Evolutionary conservation across 2,329 filamentous ascomycete species (phyloP).

Genomic region (Rosellinia necatrix): DNA sequence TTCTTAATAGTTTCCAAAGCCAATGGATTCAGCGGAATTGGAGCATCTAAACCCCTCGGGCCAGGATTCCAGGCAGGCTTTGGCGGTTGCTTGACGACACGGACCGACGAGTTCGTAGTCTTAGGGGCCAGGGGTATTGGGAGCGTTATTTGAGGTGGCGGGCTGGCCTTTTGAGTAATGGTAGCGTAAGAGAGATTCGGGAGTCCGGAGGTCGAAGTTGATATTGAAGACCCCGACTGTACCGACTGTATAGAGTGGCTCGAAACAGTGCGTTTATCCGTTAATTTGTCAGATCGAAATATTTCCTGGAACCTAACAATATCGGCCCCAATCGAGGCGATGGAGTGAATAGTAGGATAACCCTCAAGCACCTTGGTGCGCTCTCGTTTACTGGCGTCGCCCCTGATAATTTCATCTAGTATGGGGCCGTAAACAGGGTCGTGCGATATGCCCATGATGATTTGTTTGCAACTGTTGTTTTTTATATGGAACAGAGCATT

Average conservation of each 20-base stretch:
- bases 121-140: slow-evolving; percentile 45
- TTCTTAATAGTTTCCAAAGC: slow-evolving; percentile 61
- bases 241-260: slow-evolving; percentile 28
- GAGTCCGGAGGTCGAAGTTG: slow-evolving; percentile 30
- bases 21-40: slow-evolving; percentile 51
- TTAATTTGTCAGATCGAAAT: slow-evolving; percentile 60
- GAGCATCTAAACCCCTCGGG: slow-evolving; percentile 58
- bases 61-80: slow-evolving; percentile 57
- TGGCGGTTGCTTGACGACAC: slow-evolving; percentile 36
- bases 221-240: slow-evolving; percentile 34
- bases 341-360: slow-evolving; percentile 53
- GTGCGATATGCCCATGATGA: slow-evolving; percentile 66
- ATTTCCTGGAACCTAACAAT: slow-evolving; percentile 54
- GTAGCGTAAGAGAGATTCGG: slow-evolving; percentile 47
- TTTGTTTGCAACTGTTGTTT: slow-evolving; percentile 65
- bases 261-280: slow-evolving; percentile 42
- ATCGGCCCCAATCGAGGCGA: slow-evolving; percentile 52
- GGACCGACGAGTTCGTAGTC: slow-evolving; percentile 31
- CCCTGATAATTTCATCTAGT: slow-evolving; percentile 57
- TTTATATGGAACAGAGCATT: slow-evolving; percentile 60
- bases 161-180: slow-evolving; percentile 47
- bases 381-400: slow-evolving; percentile 47
- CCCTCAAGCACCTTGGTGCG: slow-evolving; percentile 62
- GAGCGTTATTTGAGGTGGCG: slow-evolving; percentile 50
- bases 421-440: slow-evolving; percentile 65